A percentile compares a stretch with the other conserved stretches of the same genome.
These are phyloP conservation scores for Yamadazyma songkhlaensis DNA, from an alignment of 1,139 yeast genomes.

Conservation along the genomic window DNA sequence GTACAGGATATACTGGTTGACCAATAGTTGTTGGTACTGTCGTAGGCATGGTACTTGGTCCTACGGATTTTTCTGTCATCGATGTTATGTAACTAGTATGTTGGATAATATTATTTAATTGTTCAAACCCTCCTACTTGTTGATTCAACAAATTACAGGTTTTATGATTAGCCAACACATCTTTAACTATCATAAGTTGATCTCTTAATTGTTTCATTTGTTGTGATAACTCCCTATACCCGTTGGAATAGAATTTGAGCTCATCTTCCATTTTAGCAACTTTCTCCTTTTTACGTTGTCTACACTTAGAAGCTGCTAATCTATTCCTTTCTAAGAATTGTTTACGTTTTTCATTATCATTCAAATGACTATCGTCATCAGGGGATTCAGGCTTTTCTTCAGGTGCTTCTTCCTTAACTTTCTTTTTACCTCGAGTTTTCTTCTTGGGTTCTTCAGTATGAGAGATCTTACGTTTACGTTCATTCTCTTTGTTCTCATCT, in stretches of 20 bases:
- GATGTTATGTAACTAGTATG: slow-evolving; percentile 25
- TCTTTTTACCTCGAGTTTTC: neutral
- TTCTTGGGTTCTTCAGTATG: slow-evolving; percentile 1
- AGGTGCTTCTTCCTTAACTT: neutral
- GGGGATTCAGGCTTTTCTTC: slow-evolving; percentile 1
- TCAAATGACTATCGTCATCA: slow-evolving; percentile 8
- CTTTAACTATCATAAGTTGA: slow-evolving; percentile 52
- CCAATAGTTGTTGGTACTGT: slow-evolving; percentile 18
- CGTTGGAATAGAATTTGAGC: slow-evolving; percentile 61
- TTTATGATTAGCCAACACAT: slow-evolving; percentile 35
- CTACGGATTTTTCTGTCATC: slow-evolving; percentile 16
- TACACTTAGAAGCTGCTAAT: slow-evolving; percentile 92
- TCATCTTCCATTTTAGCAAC: slow-evolving; percentile 81
- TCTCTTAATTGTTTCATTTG: slow-evolving; percentile 59
- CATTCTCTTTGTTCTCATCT: neutral
- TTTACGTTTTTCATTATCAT: slow-evolving; percentile 61
- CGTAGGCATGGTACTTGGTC: slow-evolving; percentile 17
- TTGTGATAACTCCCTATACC: slow-evolving; percentile 63
- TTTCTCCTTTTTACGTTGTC: slow-evolving; percentile 91
- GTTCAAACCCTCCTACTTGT: slow-evolving; percentile 39
- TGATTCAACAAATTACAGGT: slow-evolving; percentile 35
- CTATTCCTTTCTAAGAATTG: slow-evolving; percentile 87
- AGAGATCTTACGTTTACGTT: slow-evolving; percentile 2
- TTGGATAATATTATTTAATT: slow-evolving; percentile 29
- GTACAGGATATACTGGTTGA: slow-evolving; percentile 9